phyloP scores from a whole-genome alignment of 192 early-diverging fungal genomes.

The Coemansia sp. region DNA sequence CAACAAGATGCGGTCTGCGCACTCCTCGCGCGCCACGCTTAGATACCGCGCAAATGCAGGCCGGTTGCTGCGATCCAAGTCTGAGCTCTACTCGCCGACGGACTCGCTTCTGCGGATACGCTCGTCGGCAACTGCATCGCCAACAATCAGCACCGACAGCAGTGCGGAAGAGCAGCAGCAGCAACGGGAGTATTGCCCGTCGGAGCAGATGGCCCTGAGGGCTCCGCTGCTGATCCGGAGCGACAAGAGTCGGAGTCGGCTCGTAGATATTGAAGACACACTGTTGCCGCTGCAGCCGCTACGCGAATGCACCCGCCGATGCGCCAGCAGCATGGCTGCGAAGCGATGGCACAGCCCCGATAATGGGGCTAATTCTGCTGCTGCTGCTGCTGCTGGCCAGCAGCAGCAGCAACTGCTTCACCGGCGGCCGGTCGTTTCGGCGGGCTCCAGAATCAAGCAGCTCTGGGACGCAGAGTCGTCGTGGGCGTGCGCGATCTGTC shows the following conservation, averaged over 20 bases:
- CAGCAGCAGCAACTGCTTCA: too few species aligned
- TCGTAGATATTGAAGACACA: background rate
- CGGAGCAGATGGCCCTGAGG: background rate
- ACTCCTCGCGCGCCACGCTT: slow-evolving; percentile 13
- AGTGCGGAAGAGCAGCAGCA: background rate
- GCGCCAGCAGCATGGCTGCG: too few species aligned
- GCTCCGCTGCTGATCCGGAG: background rate
- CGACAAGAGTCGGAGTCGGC: background rate
- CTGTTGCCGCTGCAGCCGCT: background rate
- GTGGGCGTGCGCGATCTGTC: background rate
- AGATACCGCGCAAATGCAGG: slow-evolving; percentile 2
- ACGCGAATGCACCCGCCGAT: too few species aligned
- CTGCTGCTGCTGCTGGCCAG: too few species aligned
- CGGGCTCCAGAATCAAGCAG: background rate
- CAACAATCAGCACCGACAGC: background rate
- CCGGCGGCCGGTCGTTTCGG: too few species aligned
- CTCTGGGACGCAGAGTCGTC: background rate
- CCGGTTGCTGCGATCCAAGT: slow-evolving; percentile 18
- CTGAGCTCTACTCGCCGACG: slow-evolving; percentile 21
- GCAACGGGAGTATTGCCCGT: background rate
- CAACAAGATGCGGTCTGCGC: background rate
- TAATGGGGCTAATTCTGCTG: too few species aligned
- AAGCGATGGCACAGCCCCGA: too few species aligned
- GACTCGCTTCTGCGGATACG: background rate
- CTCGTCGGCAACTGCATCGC: background rate